Evolutionary conservation across 2,329 filamentous ascomycete species (phyloP), one percentile per base, ranked within the genome.

Genomic region (Neonectria sp.): DNA sequence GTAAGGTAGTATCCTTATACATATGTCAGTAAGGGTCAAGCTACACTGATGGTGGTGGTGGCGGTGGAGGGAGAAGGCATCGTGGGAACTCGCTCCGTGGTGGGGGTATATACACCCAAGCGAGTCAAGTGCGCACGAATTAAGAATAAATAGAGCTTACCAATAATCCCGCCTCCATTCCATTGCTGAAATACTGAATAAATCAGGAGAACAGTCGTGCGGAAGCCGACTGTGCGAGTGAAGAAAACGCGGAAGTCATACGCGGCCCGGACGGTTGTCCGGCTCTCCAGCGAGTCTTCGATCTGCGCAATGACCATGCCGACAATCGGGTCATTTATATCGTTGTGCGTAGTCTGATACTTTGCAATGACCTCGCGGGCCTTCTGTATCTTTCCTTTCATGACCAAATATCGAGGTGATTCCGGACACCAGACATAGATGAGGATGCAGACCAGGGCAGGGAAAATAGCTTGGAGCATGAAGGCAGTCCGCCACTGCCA

Each of bases 171-270:
- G 24, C 71, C 66, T 24, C 72, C 72, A 13, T 68, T 70, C 70
- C 70, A 74, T 31, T 71, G 68, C 15, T 74, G 70, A 2, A 71
- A 71, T 0, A 71, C 46, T 3, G 71, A 74, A 29, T 74, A 74
- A 2, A 74, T 53, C 1, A 68, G 51, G 3, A 73, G 67, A 2
- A 70, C 55, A 3, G 60, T 49, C 4, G 72, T 74, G 3, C 72
- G 61, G 35, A 67, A 74, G 0, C 64, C 45, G 0, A 69, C 68
- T 2, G 58, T 33, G 29, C 70, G 67, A 3, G 68, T 74, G 45
- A 74, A 74, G 37, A 74, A 74, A 37, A 74, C 40, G 11, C 72
- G 63, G 31, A 74, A 74, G 45, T 74, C 72, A 49, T 70, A 74
- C 0, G 69, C 58, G 1, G 70, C 71, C 13, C 60, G 43, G 40